Evolutionary conservation across 192 early-diverging fungal genomes (phyloP), one percentile per base, ranked within the genome.

Genomic region (Funneliformis geosporum): DNA sequence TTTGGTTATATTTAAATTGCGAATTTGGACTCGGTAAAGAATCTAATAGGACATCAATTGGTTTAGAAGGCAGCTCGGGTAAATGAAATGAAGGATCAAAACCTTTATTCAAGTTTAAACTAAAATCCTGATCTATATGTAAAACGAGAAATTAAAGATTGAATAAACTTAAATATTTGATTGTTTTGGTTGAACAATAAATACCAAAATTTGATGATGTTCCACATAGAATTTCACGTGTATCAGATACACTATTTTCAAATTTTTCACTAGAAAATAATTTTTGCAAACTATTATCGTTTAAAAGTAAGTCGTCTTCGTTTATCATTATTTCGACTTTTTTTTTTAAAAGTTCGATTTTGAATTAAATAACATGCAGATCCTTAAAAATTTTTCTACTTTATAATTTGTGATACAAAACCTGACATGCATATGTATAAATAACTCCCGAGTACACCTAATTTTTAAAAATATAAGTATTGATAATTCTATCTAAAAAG

Each of bases 41-140:
- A n/a, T 70, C 40, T 39, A 70, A 40, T 21, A 70, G 4, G 14
- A 70, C 68, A 42, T 70, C 68, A n/a, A 40, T 39, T 5, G 68
- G 68, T 21, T 21, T 10, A n/a, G 40, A 21, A 3, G 68, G 39
- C 9, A 70, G 27, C 3, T 70, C 68, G 14, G 68, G 68, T 70
- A 70, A 28, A 25, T 12, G 64, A 38, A 66, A 66, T 66, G 64
- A 66, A 65, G 16, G n/a, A 27, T 50, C 47, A 50, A 50, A 50
- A 16, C 21, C 50, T 55, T 55, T 55, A 6, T 55, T 6, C 18
- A 55, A 21, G 50, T 55, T 55, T 18, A 55, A 55, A 21, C 5
- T 55, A 21, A 21, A 21, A 55, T 55, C 50, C 18, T 55, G 50
- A 18, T 55, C 50, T 55, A 55, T 47, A 47, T 18, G 5, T 55